A percentile compares a stretch with the other conserved stretches of the same genome.
Conservation (phyloP, 108 stramenopile species). For the Cyclotella baltica region DNA sequence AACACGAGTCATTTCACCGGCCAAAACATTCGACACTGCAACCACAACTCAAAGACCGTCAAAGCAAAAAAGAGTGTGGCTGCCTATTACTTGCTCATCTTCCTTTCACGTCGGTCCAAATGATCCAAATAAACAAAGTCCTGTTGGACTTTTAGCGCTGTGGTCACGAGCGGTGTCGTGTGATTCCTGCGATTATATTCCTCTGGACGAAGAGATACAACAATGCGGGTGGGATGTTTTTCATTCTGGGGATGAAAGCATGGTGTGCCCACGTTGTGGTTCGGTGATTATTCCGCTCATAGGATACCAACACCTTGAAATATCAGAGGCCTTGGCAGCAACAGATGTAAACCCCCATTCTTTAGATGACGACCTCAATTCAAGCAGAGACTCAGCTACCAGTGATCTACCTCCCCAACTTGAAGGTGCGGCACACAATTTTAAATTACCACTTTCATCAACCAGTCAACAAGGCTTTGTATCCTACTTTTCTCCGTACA, state of each 20-base stretch:
- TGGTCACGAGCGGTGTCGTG: constrained; percentile 82
- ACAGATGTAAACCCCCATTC: not conserved
- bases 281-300: constrained; percentile 61
- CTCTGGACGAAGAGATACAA: constrained; percentile 90
- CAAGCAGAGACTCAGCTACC: constrained; percentile 36
- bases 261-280: constrained; percentile 78
- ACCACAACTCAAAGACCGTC: constrained; percentile 21
- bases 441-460: not conserved
- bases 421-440: constrained; percentile 29
- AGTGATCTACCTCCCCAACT: constrained; percentile 70
- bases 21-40: constrained; percentile 51
- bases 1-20: constrained; percentile 24
- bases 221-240: constrained; percentile 83
- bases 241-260: constrained; percentile 47
- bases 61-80: constrained; percentile 60
- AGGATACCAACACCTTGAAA: constrained; percentile 62
- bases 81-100: constrained; percentile 74
- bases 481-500: constrained; percentile 72
- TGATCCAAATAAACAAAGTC: not conserved
- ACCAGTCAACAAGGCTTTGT: constrained; percentile 52
- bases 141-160: constrained; percentile 68
- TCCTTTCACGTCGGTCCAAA: constrained; percentile 57
- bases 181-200: constrained; percentile 73
- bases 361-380: constrained; percentile 11
- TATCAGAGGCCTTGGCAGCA: constrained; percentile 30